Evolutionary conservation across 345 rosid genomes (phyloP).

Genomic region (Lagerstroemia speciosa): DNA sequence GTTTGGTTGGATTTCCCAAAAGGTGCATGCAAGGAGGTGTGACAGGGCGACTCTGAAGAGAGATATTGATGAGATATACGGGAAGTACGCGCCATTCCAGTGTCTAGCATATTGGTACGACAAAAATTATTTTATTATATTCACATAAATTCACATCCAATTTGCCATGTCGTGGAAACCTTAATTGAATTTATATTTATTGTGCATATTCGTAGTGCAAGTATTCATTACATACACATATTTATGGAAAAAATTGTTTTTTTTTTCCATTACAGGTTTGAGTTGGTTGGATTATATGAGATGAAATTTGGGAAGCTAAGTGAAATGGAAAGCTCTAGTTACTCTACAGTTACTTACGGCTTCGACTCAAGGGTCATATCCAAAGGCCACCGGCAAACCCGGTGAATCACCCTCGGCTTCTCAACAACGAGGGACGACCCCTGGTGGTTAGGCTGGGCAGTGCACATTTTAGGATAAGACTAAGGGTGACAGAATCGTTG

Average conservation of each 20-base stretch:
- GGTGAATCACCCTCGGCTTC: not conserved
- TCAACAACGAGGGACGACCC: no score
- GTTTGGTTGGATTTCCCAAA: not conserved
- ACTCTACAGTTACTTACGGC: slow-evolving; percentile 12
- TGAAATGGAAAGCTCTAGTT: slow-evolving; percentile 12
- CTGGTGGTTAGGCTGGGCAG: no score
- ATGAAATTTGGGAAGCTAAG: slow-evolving; percentile 24
- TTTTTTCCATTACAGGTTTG: slow-evolving; percentile 16
- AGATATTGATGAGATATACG: slow-evolving; percentile 21
- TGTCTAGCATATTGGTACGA: slow-evolving; percentile 24
- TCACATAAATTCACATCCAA: no score
- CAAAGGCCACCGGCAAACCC: not conserved
- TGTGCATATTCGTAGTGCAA: no score
- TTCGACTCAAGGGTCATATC: not conserved
- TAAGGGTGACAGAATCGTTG: no score
- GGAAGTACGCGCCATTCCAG: slow-evolving; percentile 20
- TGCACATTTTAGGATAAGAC: no score
- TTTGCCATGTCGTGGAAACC: no score
- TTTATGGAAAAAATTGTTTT: no score
- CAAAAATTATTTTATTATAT: no score
- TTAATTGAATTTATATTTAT: no score
- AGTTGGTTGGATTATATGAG: slow-evolving; percentile 20
- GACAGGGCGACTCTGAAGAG: slow-evolving; percentile 8
- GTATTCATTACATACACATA: no score
- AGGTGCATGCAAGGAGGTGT: slow-evolving; percentile 18